Evolutionary conservation across 768 basidiomycete species (phyloP).

Genomic region (Ephemerocybe angulata): DNA sequence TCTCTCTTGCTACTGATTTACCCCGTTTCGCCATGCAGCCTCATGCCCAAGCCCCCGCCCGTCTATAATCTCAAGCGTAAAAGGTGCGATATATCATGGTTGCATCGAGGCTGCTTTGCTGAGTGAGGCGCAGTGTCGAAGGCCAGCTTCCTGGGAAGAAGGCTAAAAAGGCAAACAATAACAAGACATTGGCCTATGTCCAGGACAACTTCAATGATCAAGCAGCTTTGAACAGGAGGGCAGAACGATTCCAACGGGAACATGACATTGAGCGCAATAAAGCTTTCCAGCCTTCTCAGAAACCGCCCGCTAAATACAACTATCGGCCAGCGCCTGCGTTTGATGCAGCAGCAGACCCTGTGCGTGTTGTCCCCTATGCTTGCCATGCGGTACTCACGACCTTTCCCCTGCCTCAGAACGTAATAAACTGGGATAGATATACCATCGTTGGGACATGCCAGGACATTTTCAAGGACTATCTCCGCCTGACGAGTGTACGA

Average conservation of each 20-base stretch:
- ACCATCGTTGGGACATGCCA: slow-evolving; percentile 92
- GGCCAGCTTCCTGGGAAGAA: slow-evolving; percentile 43
- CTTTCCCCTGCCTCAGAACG: slow-evolving; percentile 56
- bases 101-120: slow-evolving; percentile 12
- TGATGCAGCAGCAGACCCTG: slow-evolving; percentile 56
- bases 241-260: slow-evolving; percentile 87
- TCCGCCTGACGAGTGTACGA: slow-evolving; percentile 86
- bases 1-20: slow-evolving; percentile 14
- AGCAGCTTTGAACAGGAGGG: slow-evolving; percentile 69
- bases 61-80: slow-evolving; percentile 66
- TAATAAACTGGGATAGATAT: slow-evolving; percentile 92
- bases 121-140: slow-evolving; percentile 28
- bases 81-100: slow-evolving; percentile 39
- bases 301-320: slow-evolving; percentile 1
- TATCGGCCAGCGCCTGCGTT: slow-evolving; percentile 8
- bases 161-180: slow-evolving; percentile 56
- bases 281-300: slow-evolving; percentile 51
- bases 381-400: neutral
- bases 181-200: slow-evolving; percentile 30
- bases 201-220: slow-evolving; percentile 59
- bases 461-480: slow-evolving; percentile 93
- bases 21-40: slow-evolving; percentile 32
- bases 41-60: slow-evolving; percentile 57
- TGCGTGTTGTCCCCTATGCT: slow-evolving; percentile 33
- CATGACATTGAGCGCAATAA: slow-evolving; percentile 74